Evolutionary conservation across 345 rosid species (phyloP), one percentile per base, ranked within the genome.

Genomic region (Hibiscus trionum): DNA sequence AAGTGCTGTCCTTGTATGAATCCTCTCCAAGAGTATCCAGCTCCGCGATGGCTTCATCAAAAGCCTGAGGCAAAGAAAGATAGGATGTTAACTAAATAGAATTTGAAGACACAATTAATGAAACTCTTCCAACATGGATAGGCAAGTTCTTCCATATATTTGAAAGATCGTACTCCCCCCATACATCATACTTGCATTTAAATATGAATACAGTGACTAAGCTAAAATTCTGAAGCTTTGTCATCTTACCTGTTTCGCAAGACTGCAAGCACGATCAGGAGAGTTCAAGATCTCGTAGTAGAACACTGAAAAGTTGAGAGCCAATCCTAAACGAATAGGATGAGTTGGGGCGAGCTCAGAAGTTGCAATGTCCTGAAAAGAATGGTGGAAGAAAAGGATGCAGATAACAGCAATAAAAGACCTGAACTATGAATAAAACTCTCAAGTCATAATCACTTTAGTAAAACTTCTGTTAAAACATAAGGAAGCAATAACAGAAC

Each of bases 1-100:
- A 76, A 66, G 89, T 88, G 77, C 93, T 88, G 80, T 88, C 93
- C 85, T 86, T 85, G 90, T 86, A 86, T 52, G 94, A 85, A 66
- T 82, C 82, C 71, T 85, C 89, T 60, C 89, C 85, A 61, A 88
- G 78, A 46, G 85, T 83, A 68, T 88, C 89, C 69, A 89, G 73
- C 85, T 89, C 91, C 2, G 94, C 84, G 7, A 89, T 87, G 42
- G 94, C 94, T 78, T 89, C 91, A 69, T 89, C 94, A 71, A 89
- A 89, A 15, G 94, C 94, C 76, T 75, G 52, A 27, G 11, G 61
- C 17, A 66, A 53, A 27, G 8, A 33, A 56, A 72, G 11, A 71
- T n/a, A 73, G 17, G 27, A 61, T 33, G 31, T 39, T 71, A 33
- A 71, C 53, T 24, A 72, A 24, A 26, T 21, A 49, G 19, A 65